Evolutionary conservation across 305 asterid species (phyloP).

Genomic region (Caryopteris hybrid): DNA sequence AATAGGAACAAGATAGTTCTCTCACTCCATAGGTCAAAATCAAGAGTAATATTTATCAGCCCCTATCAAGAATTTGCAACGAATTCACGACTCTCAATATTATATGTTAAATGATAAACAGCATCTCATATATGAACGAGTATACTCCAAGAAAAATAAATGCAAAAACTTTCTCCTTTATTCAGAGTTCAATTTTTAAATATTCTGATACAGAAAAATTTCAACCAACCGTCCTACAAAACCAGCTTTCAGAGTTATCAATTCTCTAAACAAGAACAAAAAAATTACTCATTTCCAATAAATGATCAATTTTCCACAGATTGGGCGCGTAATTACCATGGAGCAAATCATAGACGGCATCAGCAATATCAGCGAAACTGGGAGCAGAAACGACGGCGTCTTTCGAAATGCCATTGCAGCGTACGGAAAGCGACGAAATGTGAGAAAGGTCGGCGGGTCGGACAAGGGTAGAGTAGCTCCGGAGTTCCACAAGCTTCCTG

Average conservation of each 20-base stretch:
- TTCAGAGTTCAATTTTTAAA: neutral
- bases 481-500: slow-evolving; percentile 80
- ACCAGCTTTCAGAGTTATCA: too few species aligned
- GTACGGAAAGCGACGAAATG: slow-evolving; percentile 66
- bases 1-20: neutral
- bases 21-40: neutral
- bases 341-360: slow-evolving; percentile 64
- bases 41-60: too few species aligned
- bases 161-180: neutral
- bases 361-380: slow-evolving; percentile 65
- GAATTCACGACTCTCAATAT: neutral
- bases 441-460: slow-evolving; percentile 65
- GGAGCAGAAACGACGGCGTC: slow-evolving; percentile 72
- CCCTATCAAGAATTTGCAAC: neutral
- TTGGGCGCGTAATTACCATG: slow-evolving; percentile 46
- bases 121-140: neutral
- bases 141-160: neutral
- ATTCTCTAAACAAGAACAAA: neutral
- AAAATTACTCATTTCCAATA: neutral
- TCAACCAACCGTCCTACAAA: too few species aligned
- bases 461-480: slow-evolving; percentile 62
- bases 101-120: too few species aligned
- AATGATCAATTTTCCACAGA: neutral
- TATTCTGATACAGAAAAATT: too few species aligned
- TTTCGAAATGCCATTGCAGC: slow-evolving; percentile 70